Conservation (phyloP, 2,329 filamentous ascomycete species). For the Penicillium sp. region DNA sequence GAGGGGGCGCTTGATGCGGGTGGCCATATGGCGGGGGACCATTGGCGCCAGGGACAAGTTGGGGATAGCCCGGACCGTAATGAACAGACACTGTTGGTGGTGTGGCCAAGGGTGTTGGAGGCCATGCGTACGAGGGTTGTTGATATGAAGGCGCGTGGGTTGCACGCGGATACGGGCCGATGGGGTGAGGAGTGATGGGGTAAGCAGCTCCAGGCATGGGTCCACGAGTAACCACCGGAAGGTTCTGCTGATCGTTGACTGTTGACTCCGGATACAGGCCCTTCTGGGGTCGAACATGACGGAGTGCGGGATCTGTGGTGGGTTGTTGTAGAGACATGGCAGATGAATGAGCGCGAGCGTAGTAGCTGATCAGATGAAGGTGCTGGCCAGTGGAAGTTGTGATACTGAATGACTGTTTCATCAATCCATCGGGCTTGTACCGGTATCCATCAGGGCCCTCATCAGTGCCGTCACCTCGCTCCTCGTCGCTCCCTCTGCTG, state of each 20-base stretch:
- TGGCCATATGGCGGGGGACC: conserved; percentile 36
- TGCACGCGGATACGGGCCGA: conserved; percentile 55
- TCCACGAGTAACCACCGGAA: conserved; percentile 76
- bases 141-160: conserved; percentile 43
- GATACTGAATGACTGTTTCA: conserved; percentile 99
- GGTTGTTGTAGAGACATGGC: conserved; percentile 76
- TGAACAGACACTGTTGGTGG: conserved; percentile 40
- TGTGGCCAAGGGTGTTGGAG: conserved; percentile 46
- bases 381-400: conserved; percentile 88
- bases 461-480: conserved; percentile 69
- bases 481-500: conserved; percentile 76
- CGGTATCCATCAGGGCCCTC: conserved; percentile 81
- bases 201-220: conserved; percentile 62
- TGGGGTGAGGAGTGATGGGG: conserved; percentile 52
- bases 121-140: conserved; percentile 43
- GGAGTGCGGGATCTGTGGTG: conserved; percentile 73
- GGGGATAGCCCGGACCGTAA: conserved; percentile 39
- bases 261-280: conserved; percentile 98
- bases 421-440: conserved; percentile 93
- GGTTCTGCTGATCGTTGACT: conserved; percentile 77
- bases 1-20: conserved; percentile 25
- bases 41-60: conserved; percentile 32
- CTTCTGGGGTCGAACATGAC: conserved; percentile 82
- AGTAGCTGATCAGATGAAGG: conserved; percentile 97
- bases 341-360: conserved; percentile 74